Evolutionary conservation across 2,329 filamentous ascomycete species (phyloP).

Genomic region (Alternaria tenuissima): DNA sequence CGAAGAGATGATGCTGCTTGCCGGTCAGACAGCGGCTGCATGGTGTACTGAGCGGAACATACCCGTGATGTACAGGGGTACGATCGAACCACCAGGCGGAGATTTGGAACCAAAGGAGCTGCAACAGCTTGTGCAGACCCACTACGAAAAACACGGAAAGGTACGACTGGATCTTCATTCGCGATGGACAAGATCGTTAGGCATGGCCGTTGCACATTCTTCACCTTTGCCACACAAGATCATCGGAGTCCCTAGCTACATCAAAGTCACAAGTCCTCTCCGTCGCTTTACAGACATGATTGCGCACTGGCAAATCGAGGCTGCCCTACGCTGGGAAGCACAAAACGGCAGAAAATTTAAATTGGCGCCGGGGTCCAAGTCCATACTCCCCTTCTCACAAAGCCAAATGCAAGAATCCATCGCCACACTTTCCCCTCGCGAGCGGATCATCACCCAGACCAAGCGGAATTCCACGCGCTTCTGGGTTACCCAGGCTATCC

Average conservation of each 20-base stretch:
- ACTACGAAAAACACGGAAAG: slow-evolving; percentile 47
- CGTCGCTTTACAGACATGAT: slow-evolving; percentile 69
- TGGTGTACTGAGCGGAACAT: slow-evolving; percentile 63
- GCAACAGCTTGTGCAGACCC: slow-evolving; percentile 47
- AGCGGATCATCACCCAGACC: slow-evolving; percentile 53
- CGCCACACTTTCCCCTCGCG: slow-evolving; percentile 54
- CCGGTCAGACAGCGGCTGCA: slow-evolving; percentile 58
- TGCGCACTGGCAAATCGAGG: slow-evolving; percentile 71
- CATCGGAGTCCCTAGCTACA: slow-evolving; percentile 62
- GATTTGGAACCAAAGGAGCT: slow-evolving; percentile 28
- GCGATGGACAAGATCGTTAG: slow-evolving; percentile 54
- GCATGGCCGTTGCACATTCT: slow-evolving; percentile 55
- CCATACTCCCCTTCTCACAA: slow-evolving; percentile 60
- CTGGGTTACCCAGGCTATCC: slow-evolving; percentile 64
- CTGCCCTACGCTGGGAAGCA: slow-evolving; percentile 65
- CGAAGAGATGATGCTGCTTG: slow-evolving; percentile 63
- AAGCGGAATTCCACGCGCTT: slow-evolving; percentile 50
- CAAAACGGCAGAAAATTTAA: slow-evolving; percentile 54
- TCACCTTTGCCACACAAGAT: slow-evolving; percentile 59
- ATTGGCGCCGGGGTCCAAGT: slow-evolving; percentile 25
- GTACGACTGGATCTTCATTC: slow-evolving; percentile 50
- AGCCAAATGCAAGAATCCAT: slow-evolving; percentile 60
- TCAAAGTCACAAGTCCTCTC: slow-evolving; percentile 68
- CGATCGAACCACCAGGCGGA: slow-evolving; percentile 31
- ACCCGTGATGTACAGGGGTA: slow-evolving; percentile 60